These are phyloP conservation scores for Gossypium aridum DNA, from an alignment of 441 rosid species.

Conservation along the genomic window DNA sequence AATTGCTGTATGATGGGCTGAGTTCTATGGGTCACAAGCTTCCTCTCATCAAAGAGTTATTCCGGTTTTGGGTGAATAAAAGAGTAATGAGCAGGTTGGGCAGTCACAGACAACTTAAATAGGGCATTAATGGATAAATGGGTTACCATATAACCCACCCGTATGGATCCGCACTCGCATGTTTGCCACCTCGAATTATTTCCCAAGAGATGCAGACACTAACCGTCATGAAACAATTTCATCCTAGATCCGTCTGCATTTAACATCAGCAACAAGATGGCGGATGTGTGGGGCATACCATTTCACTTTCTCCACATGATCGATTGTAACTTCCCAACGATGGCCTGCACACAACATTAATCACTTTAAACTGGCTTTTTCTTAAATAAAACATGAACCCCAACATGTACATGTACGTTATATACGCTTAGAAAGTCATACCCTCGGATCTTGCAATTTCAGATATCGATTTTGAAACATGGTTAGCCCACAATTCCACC, in stretches of 20 bases:
- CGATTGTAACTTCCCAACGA: slow-evolving; percentile 62
- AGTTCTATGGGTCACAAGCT: neutral
- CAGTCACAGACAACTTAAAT: neutral
- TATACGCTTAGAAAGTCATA: slow-evolving; percentile 15
- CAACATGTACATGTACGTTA: neutral
- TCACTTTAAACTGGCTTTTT: neutral
- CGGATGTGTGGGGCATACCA: slow-evolving; percentile 92
- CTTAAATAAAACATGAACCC: neutral
- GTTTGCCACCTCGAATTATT: neutral
- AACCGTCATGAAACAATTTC: neutral
- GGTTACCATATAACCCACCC: neutral
- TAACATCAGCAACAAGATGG: slow-evolving; percentile 80
- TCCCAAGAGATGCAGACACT: neutral
- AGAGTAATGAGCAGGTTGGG: neutral
- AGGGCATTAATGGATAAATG: neutral
- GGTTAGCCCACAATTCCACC: slow-evolving; percentile 52
- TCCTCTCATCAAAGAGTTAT: neutral
- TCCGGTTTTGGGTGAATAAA: neutral
- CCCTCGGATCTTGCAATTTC: slow-evolving; percentile 76
- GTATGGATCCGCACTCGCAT: neutral
- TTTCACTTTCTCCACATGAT: slow-evolving; percentile 82
- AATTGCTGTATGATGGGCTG: neutral
- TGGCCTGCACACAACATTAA: slow-evolving; percentile 40
- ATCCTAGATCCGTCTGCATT: slow-evolving; percentile 40
- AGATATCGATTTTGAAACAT: slow-evolving; percentile 40